Base-by-base conservation (phyloP, 495 filamentous ascomycete genomes). In the Neurospora intermedia region DNA sequence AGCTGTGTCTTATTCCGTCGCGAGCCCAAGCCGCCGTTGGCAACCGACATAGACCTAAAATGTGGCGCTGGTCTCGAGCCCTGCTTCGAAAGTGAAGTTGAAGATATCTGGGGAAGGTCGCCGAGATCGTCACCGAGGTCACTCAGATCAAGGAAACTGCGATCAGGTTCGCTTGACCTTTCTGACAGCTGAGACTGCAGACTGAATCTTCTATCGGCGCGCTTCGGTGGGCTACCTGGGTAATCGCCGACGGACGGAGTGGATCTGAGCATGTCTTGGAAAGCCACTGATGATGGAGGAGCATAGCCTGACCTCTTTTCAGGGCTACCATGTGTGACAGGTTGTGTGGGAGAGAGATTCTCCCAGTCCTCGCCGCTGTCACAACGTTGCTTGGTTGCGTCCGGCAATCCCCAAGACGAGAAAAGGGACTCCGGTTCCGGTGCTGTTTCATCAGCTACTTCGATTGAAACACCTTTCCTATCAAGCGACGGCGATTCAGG, bases 1-100 rank as follows among this genome's bases (percentile, higher is more conserved):
- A 91, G 79, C 8, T 87, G 86, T 6, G 88, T 87, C 83, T 91
- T 84, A 76, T 88, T 90, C 74, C 86, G 86, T 42, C 88, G 84
- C 39, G 81, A 79, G 35, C 72, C 42, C 15, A 85, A 73, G 40
- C 71, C 43, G 40, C 71, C 43, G 66, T 84, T 82, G 9, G 76
- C 71, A 38, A 78, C 43, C 8, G 76, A 70, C 18, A 83, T 79
- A 18, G 76, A 70, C 43, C 77, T 66, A 13, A 83, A 74, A 45
- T 79, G 78, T 69, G 81, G 79, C 40, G 75, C 75, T 11, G 82
- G 74, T 6, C 76, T 70, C 20, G 80, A 46, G 2, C 76, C 69
- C 13, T 78, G 77, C 35, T 76, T 78, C 59, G 80, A 70, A 3
- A 75, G 72, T 6, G 77, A 69, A 48, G 78, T 76, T 4, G 77